These are phyloP conservation scores for Boletus sensibilis DNA, from an alignment of 768 basidiomycete genomes.

Conservation along the genomic window DNA sequence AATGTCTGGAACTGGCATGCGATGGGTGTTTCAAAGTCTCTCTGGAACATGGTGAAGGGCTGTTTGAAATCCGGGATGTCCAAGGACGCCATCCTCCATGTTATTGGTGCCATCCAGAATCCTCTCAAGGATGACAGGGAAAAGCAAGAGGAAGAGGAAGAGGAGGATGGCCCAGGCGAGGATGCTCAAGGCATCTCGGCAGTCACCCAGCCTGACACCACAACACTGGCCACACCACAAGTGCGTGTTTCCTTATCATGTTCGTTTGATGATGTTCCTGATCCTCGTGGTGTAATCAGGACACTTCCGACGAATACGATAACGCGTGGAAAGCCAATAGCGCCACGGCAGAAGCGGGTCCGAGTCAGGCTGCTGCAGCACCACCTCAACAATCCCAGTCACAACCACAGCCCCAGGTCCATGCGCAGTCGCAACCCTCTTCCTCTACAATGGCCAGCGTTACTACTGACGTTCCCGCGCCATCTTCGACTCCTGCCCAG, in stretches of 20 bases:
- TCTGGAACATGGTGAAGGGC: constrained; percentile 74
- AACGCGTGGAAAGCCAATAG: constrained; percentile 65
- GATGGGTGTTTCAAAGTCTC: constrained; percentile 62
- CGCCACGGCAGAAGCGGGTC: constrained; percentile 36
- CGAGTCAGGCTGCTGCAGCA: constrained; percentile 22
- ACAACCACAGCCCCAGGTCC: constrained; percentile 17
- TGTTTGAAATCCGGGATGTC: constrained; percentile 56
- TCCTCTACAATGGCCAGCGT: constrained; percentile 21
- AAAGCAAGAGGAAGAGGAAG: constrained; percentile 34
- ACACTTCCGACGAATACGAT: constrained; percentile 51
- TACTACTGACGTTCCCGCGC: constrained; percentile 17
- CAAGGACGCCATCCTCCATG: constrained; percentile 58
- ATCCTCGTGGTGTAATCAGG: constrained; percentile 30
- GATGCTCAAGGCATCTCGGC: constrained; percentile 24
- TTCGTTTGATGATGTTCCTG: neutral
- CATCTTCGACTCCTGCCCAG: constrained; percentile 26
- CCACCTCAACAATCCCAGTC: constrained; percentile 25
- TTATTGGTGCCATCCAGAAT: constrained; percentile 58
- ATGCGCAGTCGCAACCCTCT: constrained; percentile 20
- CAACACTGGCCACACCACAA: constrained; percentile 25
- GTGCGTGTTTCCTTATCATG: constrained; percentile 18
- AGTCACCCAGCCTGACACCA: constrained; percentile 23
- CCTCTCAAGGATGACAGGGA: constrained; percentile 36
- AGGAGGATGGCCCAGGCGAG: constrained; percentile 34
- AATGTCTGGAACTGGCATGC: constrained; percentile 79